A percentile compares a stretch with the other conserved stretches of the same genome.
These are phyloP conservation scores for Sonneratia alba DNA, from an alignment of 345 rosid species.

Conservation along the genomic window DNA sequence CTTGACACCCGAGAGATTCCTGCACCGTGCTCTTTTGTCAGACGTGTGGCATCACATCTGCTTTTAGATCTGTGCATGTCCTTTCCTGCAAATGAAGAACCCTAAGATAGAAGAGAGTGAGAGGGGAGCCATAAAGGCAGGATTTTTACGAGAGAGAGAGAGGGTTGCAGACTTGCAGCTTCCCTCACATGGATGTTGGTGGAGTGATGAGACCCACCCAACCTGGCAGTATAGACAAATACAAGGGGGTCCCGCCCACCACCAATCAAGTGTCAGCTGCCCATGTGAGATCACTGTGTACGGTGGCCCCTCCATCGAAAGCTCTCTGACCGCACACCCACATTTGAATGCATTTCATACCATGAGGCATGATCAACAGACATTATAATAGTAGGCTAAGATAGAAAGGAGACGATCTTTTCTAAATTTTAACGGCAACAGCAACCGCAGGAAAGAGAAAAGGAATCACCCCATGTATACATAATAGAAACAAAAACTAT, in stretches of 20 bases:
- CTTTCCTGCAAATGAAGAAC: conserved; percentile 13
- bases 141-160: background rate
- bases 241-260: conserved; percentile 1
- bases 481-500: background rate
- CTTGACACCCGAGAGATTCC: conserved; percentile 24
- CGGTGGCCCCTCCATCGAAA: conserved; percentile 9
- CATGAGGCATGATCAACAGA: background rate
- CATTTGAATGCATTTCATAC: background rate
- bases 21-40: conserved; percentile 16
- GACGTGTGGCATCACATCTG: conserved; percentile 15
- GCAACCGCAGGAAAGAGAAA: conserved; percentile 1
- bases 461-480: background rate
- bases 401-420: conserved; percentile 6
- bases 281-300: conserved; percentile 26
- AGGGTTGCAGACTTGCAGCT: conserved; percentile 8
- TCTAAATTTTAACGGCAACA: conserved; percentile 3
- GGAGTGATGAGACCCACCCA: conserved; percentile 22
- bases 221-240: conserved; percentile 17
- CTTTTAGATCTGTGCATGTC: conserved; percentile 14
- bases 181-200: conserved; percentile 22
- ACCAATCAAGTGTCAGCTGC: conserved; percentile 15
- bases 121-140: background rate
- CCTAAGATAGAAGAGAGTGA: conserved; percentile 1
- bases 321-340: background rate
- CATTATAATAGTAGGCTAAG: background rate